These are phyloP conservation scores for Fusarium caatingaense DNA, from an alignment of 2,329 filamentous ascomycete genomes.

Conservation along the genomic window DNA sequence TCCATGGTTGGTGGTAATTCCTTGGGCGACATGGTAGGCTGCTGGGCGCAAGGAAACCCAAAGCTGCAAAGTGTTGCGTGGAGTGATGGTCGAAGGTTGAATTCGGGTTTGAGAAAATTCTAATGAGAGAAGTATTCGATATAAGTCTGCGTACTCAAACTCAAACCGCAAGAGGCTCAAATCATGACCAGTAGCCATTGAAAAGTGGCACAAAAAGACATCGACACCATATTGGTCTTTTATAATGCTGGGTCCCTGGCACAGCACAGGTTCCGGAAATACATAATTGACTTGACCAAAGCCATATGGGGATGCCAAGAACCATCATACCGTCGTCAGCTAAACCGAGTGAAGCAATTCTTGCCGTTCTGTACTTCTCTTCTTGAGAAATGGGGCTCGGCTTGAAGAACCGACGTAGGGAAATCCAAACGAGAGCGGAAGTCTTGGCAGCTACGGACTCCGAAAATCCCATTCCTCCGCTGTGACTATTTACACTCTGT, in stretches of 20 bases:
- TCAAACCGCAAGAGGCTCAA: not conserved
- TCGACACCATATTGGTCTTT: not conserved
- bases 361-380: not conserved
- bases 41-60: not conserved
- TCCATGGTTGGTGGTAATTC: slow-evolving; percentile 6
- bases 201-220: not conserved
- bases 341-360: slow-evolving; percentile 20
- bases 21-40: slow-evolving; percentile 2
- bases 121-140: not conserved
- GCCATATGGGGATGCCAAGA: slow-evolving; percentile 13
- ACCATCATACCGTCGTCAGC: not conserved
- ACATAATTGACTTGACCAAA: not conserved
- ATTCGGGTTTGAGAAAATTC: not conserved
- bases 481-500: not conserved
- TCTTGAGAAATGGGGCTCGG: not conserved
- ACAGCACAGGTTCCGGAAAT: not conserved
- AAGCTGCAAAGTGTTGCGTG: not conserved
- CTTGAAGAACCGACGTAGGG: not conserved
- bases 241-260: not conserved
- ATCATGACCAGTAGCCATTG: not conserved
- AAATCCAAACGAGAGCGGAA: not conserved
- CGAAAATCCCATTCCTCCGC: not conserved
- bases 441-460: slow-evolving; percentile 4
- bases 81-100: not conserved
- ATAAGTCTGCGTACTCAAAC: not conserved